Conservation (phyloP, 306 rosid genomes). For the Vigna trinervia region DNA sequence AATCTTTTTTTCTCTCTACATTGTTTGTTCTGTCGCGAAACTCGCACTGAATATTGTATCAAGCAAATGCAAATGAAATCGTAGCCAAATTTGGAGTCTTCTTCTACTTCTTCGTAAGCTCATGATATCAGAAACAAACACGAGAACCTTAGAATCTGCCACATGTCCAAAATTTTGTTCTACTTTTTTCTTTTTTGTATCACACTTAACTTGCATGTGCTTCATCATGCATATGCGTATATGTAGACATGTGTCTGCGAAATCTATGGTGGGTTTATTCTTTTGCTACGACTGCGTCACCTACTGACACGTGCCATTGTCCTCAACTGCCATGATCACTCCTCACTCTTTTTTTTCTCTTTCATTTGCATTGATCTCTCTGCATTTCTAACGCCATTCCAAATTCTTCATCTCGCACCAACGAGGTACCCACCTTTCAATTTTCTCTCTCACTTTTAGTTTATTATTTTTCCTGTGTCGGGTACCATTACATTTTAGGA, state of each 20-base stretch:
- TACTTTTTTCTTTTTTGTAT: background rate
- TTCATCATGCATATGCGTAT: background rate
- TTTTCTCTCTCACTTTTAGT: slow-evolving; percentile 27
- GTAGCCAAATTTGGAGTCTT: too few species aligned
- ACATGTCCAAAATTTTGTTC: background rate
- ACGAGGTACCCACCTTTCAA: slow-evolving; percentile 28
- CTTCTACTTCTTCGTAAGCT: background rate
- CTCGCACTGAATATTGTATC: too few species aligned
- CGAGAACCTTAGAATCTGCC: background rate
- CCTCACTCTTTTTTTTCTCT: slow-evolving; percentile 32
- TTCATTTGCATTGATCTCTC: slow-evolving; percentile 47
- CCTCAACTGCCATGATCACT: slow-evolving; percentile 39
- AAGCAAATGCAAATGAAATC: too few species aligned
- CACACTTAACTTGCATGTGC: background rate
- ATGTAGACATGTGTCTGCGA: slow-evolving; percentile 25
- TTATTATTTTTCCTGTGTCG: background rate
- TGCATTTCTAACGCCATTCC: slow-evolving; percentile 44
- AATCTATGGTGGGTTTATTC: slow-evolving; percentile 34
- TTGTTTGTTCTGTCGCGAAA: too few species aligned
- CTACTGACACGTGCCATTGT: slow-evolving; percentile 48
- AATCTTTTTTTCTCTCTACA: too few species aligned
- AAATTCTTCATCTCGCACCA: slow-evolving; percentile 19
- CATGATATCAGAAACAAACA: background rate
- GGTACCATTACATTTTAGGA: slow-evolving; percentile 22
- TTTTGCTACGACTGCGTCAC: slow-evolving; percentile 43